Base-by-base conservation (phyloP, 129 eudicot genomes). In the Flaveria ramosissima region DNA sequence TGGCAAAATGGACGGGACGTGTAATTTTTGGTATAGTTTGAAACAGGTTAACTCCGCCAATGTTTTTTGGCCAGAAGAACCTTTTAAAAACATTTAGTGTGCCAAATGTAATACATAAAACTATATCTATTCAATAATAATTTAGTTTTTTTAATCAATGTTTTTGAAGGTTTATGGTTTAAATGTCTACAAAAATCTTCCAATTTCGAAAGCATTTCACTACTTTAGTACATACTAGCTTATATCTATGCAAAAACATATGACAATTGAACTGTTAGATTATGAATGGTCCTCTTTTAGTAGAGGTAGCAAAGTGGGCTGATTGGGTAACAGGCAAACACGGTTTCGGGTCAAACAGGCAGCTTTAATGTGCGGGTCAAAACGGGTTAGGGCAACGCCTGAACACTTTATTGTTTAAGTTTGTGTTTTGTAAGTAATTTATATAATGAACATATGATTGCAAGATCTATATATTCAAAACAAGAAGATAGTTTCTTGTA, bases 231-330 rank as follows among this genome's bases (percentile, higher is more conserved):
- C 68, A 19, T 52, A 23, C 46, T 53, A 53, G 74, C 68, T 52
- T 77, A 36, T 68, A 53, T 66, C 74, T 41, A 51, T 50, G 53
- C 55, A 39, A 51, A 69, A 67, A 51, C 24, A 41, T 77, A 39
- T 23, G 68, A 77, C 41, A 39, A 6, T 9, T 16, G 12, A 68
- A 41, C 51, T 68, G 14, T 21, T 77, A 39, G 47, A 17, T 12
- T 53, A 41, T 67, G 26, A 66, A 10, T 51, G 65, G 46, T 67
- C 59, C 68, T 36, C 48, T 67, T 66, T 48, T 39, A 21, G 67
- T 67, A 17, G 26, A 59, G 67, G 41, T 24, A 39, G 39, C 41
- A 4, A 60, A 10, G 9, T 36, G n/a, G 67, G 41, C 67, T 23
- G 65, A 24, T 59, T 21, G 65, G 65, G 1, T 59, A 59, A 21